These are phyloP conservation scores for Geotrichum australiense DNA, from an alignment of 1,139 yeast species.

Conservation along the genomic window DNA sequence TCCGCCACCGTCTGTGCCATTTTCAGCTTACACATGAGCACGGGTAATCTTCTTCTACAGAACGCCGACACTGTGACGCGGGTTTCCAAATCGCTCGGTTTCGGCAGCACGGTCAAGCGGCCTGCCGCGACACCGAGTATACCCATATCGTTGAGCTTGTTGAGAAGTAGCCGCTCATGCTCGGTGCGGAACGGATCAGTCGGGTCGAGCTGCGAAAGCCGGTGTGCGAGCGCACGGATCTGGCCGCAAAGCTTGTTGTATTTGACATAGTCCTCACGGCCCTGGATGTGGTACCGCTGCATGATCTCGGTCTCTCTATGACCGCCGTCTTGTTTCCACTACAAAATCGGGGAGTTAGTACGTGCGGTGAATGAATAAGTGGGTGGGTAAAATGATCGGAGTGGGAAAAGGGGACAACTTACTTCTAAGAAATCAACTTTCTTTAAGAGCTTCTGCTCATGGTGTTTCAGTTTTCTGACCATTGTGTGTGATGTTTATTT, in stretches of 20 bases:
- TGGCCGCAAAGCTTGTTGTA: conserved; percentile 91
- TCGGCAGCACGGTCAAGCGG: conserved; percentile 50
- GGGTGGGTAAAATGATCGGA: too few species aligned
- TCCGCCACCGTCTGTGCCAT: conserved; percentile 90
- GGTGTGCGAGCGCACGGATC: conserved; percentile 77
- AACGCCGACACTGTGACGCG: conserved; percentile 87
- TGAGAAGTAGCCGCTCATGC: conserved; percentile 80
- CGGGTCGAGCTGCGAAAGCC: conserved; percentile 75
- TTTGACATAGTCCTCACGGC: conserved; percentile 92
- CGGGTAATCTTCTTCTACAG: conserved; percentile 88
- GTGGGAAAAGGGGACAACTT: too few species aligned
- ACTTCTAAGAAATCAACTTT: conserved; percentile 89
- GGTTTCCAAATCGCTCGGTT: conserved; percentile 88
- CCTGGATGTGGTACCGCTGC: conserved; percentile 88
- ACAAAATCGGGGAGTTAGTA: background rate
- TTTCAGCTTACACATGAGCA: conserved; percentile 87
- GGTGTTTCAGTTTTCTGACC: conserved; percentile 91
- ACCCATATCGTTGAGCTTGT: conserved; percentile 84
- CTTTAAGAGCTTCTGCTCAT: conserved; percentile 88
- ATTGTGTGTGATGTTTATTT: too few species aligned
- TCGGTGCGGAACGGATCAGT: conserved; percentile 77
- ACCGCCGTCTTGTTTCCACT: conserved; percentile 91
- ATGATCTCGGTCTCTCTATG: conserved; percentile 94
- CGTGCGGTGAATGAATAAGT: background rate
- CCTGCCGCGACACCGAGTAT: conserved; percentile 46